Evolutionary conservation across 2,329 filamentous ascomycete species (phyloP), one percentile per base, ranked within the genome.

Genomic region (Alternaria burnsii): DNA sequence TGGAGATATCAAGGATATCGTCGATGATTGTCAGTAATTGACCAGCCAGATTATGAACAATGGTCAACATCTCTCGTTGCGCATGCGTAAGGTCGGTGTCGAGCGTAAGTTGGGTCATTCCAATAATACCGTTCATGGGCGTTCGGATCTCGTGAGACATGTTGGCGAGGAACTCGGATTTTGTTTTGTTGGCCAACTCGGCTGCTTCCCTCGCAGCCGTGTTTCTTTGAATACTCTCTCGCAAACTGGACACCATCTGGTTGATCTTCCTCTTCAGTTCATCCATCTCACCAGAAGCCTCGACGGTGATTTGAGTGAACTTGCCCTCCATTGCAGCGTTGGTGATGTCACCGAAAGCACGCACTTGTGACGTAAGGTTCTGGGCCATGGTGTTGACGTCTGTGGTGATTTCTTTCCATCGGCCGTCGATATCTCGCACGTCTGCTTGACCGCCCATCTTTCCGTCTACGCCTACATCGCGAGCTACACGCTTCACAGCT

Each of bases 241-340:
- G 86, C 64, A 99, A 82, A 76, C 97, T 97, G 76, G 92, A 95
- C 54, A 98, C 94, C 95, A 99, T 99, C 82, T 96, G 92, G 78
- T 98, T 99, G 86, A 99, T 98, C 85, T 98, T 98, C 73, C 94
- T 89, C 82, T 99, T 99, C 71, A 99, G 85, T 79, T 98, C 94
- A 80, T 98, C 95, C 95, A 99, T 98, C 80, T 99, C 95, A 66
- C 95, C 95, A 12, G 94, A 97, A 20, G 95, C 95, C 78, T 97
- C 94, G 18, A 99, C 94, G 48, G 95, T 97, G 77, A 99, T 88
- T 77, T 97, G 97, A 24, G 93, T 97, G 78, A 98, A 98, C 79
- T 99, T 94, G 65, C 95, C 95, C 76, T 97, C 94, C 60, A 94
- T 97, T 28, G 95, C 95, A 38, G 95, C 89, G 78, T 97, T 97